These are phyloP conservation scores for Claviceps citrina DNA, from an alignment of 2,329 filamentous ascomycete species.

Conservation along the genomic window DNA sequence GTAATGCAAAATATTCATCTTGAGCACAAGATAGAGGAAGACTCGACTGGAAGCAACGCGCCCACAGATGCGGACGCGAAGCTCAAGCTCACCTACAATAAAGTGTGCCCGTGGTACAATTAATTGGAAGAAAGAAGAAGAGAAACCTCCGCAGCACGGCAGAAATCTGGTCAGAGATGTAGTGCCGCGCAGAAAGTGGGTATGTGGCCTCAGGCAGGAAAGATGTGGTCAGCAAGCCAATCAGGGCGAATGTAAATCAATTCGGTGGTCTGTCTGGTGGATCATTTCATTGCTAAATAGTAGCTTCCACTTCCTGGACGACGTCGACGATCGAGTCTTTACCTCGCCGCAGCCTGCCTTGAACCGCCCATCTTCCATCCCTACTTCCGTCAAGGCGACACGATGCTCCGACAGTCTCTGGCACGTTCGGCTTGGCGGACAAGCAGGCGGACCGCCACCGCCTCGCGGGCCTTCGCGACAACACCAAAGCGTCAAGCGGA, in stretches of 20 bases:
- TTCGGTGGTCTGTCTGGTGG: constrained; percentile 14
- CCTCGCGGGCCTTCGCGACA: constrained; percentile 67
- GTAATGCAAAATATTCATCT: constrained; percentile 37
- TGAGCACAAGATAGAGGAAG: constrained; percentile 59
- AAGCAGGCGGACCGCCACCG: constrained; percentile 40
- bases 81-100: constrained; percentile 58
- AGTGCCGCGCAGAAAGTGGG: constrained; percentile 1
- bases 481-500: constrained; percentile 68
- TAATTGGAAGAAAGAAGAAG: constrained; percentile 27
- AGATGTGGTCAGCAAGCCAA: constrained; percentile 18
- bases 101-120: constrained; percentile 55
- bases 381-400: constrained; percentile 41
- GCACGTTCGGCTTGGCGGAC: constrained; percentile 54
- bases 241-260: constrained; percentile 30
- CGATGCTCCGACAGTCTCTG: constrained; percentile 54
- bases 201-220: constrained; percentile 5
- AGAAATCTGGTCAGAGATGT: constrained; percentile 10
- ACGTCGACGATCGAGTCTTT: constrained; percentile 26
- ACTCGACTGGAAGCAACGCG: constrained; percentile 39
- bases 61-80: constrained; percentile 20
- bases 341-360: constrained; percentile 19
- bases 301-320: constrained; percentile 19
- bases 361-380: constrained; percentile 20
- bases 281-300: constrained; percentile 14
- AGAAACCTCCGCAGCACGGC: constrained; percentile 6